Evolutionary conservation across 345 rosid genomes (phyloP), one percentile per base, ranked within the genome.

Genomic region (Rhizophora mangle): DNA sequence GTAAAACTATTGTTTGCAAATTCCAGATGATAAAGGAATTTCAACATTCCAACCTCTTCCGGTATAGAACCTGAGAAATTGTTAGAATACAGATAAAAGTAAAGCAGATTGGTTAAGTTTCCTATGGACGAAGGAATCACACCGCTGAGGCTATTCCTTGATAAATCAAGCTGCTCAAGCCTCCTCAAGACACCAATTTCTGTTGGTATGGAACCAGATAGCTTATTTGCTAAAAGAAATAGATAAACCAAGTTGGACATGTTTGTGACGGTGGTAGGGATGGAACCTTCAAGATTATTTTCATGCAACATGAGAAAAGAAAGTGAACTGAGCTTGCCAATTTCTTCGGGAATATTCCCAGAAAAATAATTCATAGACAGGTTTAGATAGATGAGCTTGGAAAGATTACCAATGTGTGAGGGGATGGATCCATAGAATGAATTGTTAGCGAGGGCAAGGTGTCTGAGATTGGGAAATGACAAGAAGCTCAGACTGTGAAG

Each of bases 401-500:
- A 51, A 13, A 80, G 81, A 20, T 70, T 67, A 7, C 62, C 27
- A 1, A 81, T 27, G 18, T 31, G 63, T 1, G 76, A 16, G 18
- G 81, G 77, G 53, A 81, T 64, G 71, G 37, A 11, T 10, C 79
- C 81, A 1, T 58, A 77, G 10, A 77, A 39, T 3, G 60, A 74
- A 57, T 73, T 71, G 26, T 67, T 55, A 4, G 0, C 3, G 19
- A 77, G 60, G 3, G 30, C 11, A 5, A 74, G 66, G 0, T 21
- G 0, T 6, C 9, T 20, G 51, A 80, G 36, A 43, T 64, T 39
- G 0, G 72, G 74, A 57, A 81, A 68, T 8, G 31, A 65, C 5
- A 60, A 32, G 65, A 81, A 34, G 36, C 59, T 5, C 20, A 76
- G 72, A 21, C 52, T 20, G 0, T 80, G 55, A 13, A 77, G 66